Base-by-base conservation (phyloP, 306 rosid genomes). In the Dalbergia cultrata region DNA sequence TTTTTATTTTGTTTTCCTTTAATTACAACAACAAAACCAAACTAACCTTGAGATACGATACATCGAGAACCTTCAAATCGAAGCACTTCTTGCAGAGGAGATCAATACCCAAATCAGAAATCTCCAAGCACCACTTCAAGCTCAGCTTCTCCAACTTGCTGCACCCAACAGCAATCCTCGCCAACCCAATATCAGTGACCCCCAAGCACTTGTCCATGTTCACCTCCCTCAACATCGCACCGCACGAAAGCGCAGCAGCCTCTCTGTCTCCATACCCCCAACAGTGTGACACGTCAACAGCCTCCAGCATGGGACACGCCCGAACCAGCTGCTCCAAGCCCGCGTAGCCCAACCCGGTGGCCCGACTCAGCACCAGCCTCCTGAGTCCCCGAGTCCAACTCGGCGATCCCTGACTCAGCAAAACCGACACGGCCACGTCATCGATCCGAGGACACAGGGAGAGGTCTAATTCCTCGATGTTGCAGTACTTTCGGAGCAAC, bases 91-190 rank as follows among this genome's bases (percentile, higher is more conserved):
- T 90, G 76, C 88, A 88, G 70, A 88, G 88, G 74, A 90, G 90
- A 47, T 88, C 86, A 61, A 90, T 75, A 19, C 90, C 94, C 78
- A 90, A 68, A 87, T 88, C 90, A 85, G 94, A 87, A 79, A 90
- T 87, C 87, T 90, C 89, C 68, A 87, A 65, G 76, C 92, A 90
- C 94, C 94, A 90, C 67, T 90, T 90, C 86, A 90, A 81, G 63
- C 94, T 88, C 14, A 90, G 61, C 18, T 9, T 85, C 85, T 88
- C 90, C 84, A 90, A 84, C 0, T 0, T 68, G 52, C 80, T 74
- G 83, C 94, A 90, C 47, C 87, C 86, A 41, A 90, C 78, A 5
- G 85, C 92, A 13, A 88, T 88, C 73, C 73, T 87, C 0, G 89
- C 94, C 80, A 90, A 77, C 43, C 94, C 94, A 72, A 90, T 90